A percentile compares a stretch with the other conserved stretches of the same genome.
phyloP scores from a whole-genome alignment of 2,329 filamentous ascomycete species.

The Epichloe uncinata region DNA sequence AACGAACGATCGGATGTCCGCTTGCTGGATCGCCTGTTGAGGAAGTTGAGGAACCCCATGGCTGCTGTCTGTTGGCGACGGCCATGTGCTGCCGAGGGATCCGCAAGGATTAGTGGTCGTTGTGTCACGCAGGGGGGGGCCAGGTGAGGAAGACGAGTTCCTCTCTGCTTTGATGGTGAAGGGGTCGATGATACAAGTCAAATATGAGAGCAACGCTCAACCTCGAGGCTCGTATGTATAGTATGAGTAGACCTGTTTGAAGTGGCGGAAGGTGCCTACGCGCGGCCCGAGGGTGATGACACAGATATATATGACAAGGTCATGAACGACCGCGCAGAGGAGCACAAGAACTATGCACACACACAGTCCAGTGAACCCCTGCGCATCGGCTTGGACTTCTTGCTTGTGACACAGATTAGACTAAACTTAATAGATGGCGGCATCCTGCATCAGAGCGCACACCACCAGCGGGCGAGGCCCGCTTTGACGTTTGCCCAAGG shows the following conservation, averaged over 20 bases:
- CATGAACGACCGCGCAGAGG: too few relatives aligned
- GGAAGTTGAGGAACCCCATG: constrained; percentile 5
- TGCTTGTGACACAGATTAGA: constrained; percentile 2
- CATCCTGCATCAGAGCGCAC: constrained; percentile 6
- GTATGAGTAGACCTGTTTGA: too few relatives aligned
- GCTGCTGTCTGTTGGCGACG: neutral
- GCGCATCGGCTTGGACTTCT: neutral
- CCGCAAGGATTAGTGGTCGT: neutral
- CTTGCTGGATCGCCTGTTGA: constrained; percentile 1
- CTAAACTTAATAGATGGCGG: constrained; percentile 4
- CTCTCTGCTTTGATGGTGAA: neutral
- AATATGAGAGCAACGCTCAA: neutral
- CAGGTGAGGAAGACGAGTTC: neutral
- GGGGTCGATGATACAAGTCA: neutral
- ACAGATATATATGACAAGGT: constrained; percentile 1
- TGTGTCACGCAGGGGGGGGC: neutral
- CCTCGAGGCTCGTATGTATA: neutral
- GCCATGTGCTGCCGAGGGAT: neutral
- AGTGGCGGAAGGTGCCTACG: neutral
- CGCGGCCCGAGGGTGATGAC: neutral
- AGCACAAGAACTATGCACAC: too few relatives aligned
- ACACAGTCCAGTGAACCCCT: neutral
- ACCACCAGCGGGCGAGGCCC: neutral
- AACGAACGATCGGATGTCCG: neutral
- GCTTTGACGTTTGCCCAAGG: neutral